Percentiles rank a stretch among this genome's conserved stretches.
Evolutionary conservation across 139 green algal species (phyloP).

Genomic region (Edaphochlamys debaryana): DNA sequence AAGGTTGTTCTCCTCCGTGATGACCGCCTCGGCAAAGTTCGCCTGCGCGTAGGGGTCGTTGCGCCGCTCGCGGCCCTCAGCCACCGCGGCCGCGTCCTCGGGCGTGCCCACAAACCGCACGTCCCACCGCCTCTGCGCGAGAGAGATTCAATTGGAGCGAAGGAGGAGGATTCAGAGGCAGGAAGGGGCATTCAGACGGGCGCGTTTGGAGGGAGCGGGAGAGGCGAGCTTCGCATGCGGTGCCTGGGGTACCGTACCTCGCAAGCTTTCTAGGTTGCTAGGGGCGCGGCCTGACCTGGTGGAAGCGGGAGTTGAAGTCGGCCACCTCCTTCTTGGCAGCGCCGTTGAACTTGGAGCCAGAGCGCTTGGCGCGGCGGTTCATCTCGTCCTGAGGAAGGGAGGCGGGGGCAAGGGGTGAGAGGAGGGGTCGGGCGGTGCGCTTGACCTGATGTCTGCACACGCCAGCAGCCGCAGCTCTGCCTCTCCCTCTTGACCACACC

Average conservation of each 20-base stretch:
- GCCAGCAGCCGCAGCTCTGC: neutral
- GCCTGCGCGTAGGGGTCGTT: neutral
- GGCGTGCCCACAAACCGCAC: slow-evolving; percentile 58
- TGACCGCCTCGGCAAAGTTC: slow-evolving; percentile 55
- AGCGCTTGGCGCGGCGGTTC: slow-evolving; percentile 22
- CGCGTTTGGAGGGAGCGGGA: too few species aligned
- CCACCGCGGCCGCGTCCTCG: slow-evolving; percentile 20
- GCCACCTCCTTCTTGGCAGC: slow-evolving; percentile 62
- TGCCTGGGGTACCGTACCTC: too few species aligned
- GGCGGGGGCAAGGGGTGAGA: neutral
- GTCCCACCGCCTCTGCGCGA: slow-evolving; percentile 55
- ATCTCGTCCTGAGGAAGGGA: slow-evolving; percentile 62
- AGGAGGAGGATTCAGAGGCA: too few species aligned
- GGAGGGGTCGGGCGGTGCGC: too few species aligned
- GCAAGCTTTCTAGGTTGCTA: too few species aligned
- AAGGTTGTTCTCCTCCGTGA: slow-evolving; percentile 71
- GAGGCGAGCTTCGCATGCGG: too few species aligned
- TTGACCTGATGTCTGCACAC: neutral
- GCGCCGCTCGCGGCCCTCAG: neutral
- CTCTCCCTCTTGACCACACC: neutral
- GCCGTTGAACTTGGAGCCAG: slow-evolving; percentile 37
- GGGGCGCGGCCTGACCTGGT: slow-evolving; percentile 36
- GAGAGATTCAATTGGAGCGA: too few species aligned
- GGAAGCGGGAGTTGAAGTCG: slow-evolving; percentile 61
- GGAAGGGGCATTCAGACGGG: too few species aligned